A percentile compares a stretch with the other conserved stretches of the same genome.
These are phyloP conservation scores for Pelagomonas calceolata DNA, from an alignment of 108 stramenopile genomes.

Conservation along the genomic window DNA sequence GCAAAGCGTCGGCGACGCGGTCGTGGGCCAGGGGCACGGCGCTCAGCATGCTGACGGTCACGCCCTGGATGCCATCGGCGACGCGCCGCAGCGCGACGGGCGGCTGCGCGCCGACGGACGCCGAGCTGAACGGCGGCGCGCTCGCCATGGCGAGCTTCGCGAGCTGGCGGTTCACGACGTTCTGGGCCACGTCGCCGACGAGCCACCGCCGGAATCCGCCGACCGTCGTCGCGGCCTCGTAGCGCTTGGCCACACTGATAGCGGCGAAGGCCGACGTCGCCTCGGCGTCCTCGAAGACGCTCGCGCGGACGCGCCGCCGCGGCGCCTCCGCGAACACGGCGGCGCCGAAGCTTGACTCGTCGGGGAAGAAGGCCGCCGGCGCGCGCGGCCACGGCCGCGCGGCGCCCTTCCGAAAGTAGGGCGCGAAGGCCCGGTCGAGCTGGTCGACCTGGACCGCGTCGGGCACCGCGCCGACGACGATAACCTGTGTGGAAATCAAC, in stretches of 20 bases:
- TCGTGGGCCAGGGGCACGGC: slow-evolving; percentile 4
- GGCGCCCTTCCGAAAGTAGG: slow-evolving; percentile 2
- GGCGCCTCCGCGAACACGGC: slow-evolving; percentile 8
- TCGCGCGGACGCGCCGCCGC: slow-evolving; percentile 8
- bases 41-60: slow-evolving; percentile 10
- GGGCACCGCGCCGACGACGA: slow-evolving; percentile 21
- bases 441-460: neutral
- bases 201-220: slow-evolving; percentile 11
- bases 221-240: slow-evolving; percentile 4
- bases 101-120: slow-evolving; percentile 13
- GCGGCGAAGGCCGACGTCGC: slow-evolving; percentile 5
- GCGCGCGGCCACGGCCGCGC: slow-evolving; percentile 1
- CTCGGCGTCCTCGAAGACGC: slow-evolving; percentile 21
- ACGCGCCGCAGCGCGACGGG: slow-evolving; percentile 8
- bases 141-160: slow-evolving; percentile 13
- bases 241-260: neutral
- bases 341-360: slow-evolving; percentile 5
- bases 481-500: too few relatives aligned
- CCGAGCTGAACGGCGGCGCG: slow-evolving; percentile 11
- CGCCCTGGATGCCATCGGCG: slow-evolving; percentile 6
- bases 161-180: slow-evolving; percentile 15
- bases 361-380: neutral
- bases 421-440: neutral
- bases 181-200: slow-evolving; percentile 14
- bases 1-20: slow-evolving; percentile 5